Percentiles rank a stretch among this genome's conserved stretches.
These are phyloP conservation scores for Candida lessepsii DNA, from an alignment of 805 yeast genomes.

Conservation along the genomic window DNA sequence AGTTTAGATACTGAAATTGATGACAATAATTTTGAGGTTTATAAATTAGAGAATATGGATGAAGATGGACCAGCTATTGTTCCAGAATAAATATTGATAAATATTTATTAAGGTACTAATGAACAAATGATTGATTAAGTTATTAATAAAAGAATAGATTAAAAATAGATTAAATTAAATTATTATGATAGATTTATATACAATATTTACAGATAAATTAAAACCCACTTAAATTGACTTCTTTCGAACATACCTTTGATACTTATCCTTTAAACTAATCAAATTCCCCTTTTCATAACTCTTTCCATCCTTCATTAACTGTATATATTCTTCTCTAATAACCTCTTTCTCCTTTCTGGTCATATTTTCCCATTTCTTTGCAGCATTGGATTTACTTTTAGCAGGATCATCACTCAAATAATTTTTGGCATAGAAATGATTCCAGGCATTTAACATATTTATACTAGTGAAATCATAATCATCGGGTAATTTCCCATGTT, in stretches of 20 bases:
- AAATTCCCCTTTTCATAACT: slow-evolving; percentile 14
- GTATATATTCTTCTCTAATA: slow-evolving; percentile 27
- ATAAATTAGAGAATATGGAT: slow-evolving; percentile 22
- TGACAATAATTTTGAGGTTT: slow-evolving; percentile 25
- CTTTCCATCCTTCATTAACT: slow-evolving; percentile 18
- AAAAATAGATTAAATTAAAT: too few relatives aligned
- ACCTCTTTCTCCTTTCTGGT: slow-evolving; percentile 26
- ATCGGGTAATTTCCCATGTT: slow-evolving; percentile 13
- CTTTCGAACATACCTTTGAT: slow-evolving; percentile 1
- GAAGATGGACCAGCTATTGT: slow-evolving; percentile 30
- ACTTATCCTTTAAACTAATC: slow-evolving; percentile 9
- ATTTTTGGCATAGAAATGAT: slow-evolving; percentile 22
- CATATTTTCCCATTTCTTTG: slow-evolving; percentile 26
- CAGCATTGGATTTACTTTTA: slow-evolving; percentile 12
- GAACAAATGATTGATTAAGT: too few relatives aligned
- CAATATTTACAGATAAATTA: not conserved
- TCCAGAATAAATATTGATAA: not conserved
- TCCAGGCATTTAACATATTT: slow-evolving; percentile 36
- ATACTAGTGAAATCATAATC: slow-evolving; percentile 14
- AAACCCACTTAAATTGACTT: not conserved
- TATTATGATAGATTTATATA: not conserved
- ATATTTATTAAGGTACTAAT: too few relatives aligned
- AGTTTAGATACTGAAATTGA: slow-evolving; percentile 13
- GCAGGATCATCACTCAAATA: slow-evolving; percentile 4
- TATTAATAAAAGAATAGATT: too few relatives aligned